These are phyloP conservation scores for Leccinum truebloodii DNA, from an alignment of 768 basidiomycete genomes.

Conservation along the genomic window DNA sequence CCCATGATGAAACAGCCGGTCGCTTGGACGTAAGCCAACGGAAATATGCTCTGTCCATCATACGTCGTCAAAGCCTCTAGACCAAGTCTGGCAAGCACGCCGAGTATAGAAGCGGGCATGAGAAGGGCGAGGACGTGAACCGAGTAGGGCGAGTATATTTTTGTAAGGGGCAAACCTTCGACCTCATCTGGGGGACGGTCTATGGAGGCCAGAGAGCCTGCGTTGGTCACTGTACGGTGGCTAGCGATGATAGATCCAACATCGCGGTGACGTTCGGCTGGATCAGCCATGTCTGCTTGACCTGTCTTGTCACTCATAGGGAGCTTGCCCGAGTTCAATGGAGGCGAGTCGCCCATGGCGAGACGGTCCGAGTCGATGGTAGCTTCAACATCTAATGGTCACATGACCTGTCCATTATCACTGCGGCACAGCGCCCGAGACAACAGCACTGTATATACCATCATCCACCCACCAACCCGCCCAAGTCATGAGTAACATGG, in stretches of 20 bases:
- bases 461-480: not conserved
- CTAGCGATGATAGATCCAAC: conserved; percentile 38
- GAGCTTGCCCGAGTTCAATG: not conserved
- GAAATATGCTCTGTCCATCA: conserved; percentile 73
- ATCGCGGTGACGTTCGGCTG: conserved; percentile 22
- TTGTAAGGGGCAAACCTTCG: conserved; percentile 35
- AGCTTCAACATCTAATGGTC: conserved; percentile 2
- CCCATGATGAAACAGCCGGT: conserved; percentile 95
- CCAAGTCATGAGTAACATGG: conserved; percentile 73
- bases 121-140: conserved; percentile 68
- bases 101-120: conserved; percentile 81
- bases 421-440: not conserved
- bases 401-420: conserved; percentile 6
- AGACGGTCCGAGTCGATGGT: not conserved
- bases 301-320: conserved; percentile 5
- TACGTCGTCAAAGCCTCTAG: conserved; percentile 73
- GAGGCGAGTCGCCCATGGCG: not conserved
- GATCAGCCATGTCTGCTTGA: not conserved
- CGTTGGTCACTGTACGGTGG: conserved; percentile 34
- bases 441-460: not conserved
- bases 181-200: conserved; percentile 41
- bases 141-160: conserved; percentile 54
- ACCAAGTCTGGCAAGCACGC: conserved; percentile 82
- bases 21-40: conserved; percentile 83
- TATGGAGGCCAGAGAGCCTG: conserved; percentile 41